phyloP scores from a whole-genome alignment of 768 basidiomycete genomes.

The Suillus americanus region DNA sequence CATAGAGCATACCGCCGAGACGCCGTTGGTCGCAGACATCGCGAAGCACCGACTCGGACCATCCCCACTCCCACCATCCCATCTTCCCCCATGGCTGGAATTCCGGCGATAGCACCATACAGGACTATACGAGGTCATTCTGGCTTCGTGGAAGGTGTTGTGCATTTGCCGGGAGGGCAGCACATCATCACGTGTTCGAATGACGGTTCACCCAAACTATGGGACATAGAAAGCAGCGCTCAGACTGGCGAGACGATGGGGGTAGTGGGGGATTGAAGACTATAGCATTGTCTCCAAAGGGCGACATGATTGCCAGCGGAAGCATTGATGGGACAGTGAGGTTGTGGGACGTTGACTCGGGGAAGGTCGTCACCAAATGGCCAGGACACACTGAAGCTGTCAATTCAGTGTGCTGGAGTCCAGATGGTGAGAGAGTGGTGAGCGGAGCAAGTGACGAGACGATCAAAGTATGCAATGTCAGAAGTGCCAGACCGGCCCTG shows the following conservation, averaged over 20 bases:
- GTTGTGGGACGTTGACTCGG: slow-evolving; percentile 25
- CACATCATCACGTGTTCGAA: background rate
- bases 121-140: background rate
- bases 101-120: background rate
- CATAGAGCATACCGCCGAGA: too few relatives aligned
- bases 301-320: slow-evolving; percentile 22
- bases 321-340: slow-evolving; percentile 15
- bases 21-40: background rate
- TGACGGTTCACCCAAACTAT: background rate
- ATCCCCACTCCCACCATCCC: background rate
- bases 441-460: background rate
- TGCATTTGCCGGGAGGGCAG: background rate
- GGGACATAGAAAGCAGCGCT: background rate
- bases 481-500: background rate
- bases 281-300: slow-evolving; percentile 31
- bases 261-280: background rate
- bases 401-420: slow-evolving; percentile 28
- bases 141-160: background rate
- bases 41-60: background rate
- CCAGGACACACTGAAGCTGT: slow-evolving; percentile 19
- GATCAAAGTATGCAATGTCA: background rate
- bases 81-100: background rate
- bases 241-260: background rate
- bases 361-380: slow-evolving; percentile 14
- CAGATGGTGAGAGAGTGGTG: background rate